Evolutionary conservation across 2,329 filamentous ascomycete genomes (phyloP).

Genomic region (Fusarium pseudoanthophilum): DNA sequence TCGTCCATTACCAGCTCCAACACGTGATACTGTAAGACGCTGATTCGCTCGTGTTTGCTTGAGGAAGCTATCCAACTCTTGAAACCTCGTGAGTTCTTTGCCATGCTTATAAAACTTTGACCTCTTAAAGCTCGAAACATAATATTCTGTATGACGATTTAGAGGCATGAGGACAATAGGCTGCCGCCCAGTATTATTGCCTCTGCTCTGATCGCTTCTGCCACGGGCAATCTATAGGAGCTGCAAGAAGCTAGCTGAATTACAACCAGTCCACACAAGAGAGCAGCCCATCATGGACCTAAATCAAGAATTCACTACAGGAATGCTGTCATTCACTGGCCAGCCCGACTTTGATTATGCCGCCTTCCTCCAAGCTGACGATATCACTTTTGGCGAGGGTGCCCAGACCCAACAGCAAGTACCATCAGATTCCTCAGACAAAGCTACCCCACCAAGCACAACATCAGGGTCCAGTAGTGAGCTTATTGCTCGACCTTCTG

Average conservation of each 20-base stretch:
- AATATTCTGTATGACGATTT: not conserved
- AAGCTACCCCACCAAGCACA: constrained; percentile 47
- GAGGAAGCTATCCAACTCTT: constrained; percentile 2
- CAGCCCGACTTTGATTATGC: constrained; percentile 54
- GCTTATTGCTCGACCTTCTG: constrained; percentile 23
- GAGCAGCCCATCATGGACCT: constrained; percentile 45
- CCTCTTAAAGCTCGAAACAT: not conserved
- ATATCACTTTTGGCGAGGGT: constrained; percentile 37
- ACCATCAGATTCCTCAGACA: constrained; percentile 47
- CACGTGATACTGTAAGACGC: constrained; percentile 38
- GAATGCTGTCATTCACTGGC: constrained; percentile 46
- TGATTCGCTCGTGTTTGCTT: constrained; percentile 33
- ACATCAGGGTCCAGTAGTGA: constrained; percentile 36
- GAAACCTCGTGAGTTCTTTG: constrained; percentile 2
- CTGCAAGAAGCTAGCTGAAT: not conserved
- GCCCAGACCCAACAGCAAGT: constrained; percentile 23
- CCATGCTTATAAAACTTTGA: not conserved
- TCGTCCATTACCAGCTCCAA: constrained; percentile 18
- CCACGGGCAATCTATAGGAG: not conserved
- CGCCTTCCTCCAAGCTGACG: constrained; percentile 50
- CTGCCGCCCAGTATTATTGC: not conserved
- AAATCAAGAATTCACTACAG: constrained; percentile 40
- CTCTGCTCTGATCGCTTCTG: not conserved
- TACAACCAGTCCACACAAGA: not conserved
- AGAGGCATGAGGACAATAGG: too few species aligned